phyloP scores from a whole-genome alignment of 2,329 filamentous ascomycete species.

The Fusarium lyarnte region DNA sequence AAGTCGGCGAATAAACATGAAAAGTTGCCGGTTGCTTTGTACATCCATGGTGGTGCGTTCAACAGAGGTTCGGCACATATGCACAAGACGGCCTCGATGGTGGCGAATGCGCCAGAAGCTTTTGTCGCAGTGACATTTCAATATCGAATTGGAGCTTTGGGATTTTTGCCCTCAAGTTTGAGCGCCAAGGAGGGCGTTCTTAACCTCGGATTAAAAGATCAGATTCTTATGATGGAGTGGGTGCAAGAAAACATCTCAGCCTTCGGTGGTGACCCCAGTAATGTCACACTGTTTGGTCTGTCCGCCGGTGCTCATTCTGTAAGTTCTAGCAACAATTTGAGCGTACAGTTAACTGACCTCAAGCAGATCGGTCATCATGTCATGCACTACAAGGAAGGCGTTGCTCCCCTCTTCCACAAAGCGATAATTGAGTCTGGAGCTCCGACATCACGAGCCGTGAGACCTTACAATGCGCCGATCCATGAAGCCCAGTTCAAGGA shows the following conservation, averaged over 20 bases:
- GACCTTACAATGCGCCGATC: conserved; percentile 63
- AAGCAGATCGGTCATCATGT: conserved; percentile 73
- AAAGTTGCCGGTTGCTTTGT: conserved; percentile 59
- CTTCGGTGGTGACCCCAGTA: conserved; percentile 62
- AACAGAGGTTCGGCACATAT: conserved; percentile 60
- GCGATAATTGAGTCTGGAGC: conserved; percentile 67
- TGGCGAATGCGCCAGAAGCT: conserved; percentile 60
- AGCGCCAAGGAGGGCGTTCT: conserved; percentile 61
- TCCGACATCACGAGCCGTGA: conserved; percentile 62
- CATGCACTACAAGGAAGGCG: conserved; percentile 56
- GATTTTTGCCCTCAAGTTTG: conserved; percentile 67
- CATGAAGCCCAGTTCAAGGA: conserved; percentile 65
- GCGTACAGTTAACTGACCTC: neutral
- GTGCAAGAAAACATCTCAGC: conserved; percentile 62
- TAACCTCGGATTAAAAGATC: conserved; percentile 65
- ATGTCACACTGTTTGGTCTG: conserved; percentile 50
- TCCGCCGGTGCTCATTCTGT: conserved; percentile 64
- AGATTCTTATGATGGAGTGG: conserved; percentile 62
- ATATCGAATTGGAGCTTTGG: conserved; percentile 66
- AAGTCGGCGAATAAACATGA: conserved; percentile 43
- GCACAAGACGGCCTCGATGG: conserved; percentile 70
- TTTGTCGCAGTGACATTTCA: conserved; percentile 62
- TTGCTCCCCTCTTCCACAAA: conserved; percentile 59
- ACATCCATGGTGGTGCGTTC: conserved; percentile 61
- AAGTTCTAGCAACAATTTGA: neutral